These are phyloP conservation scores for Atkinsonella texensis DNA, from an alignment of 2,329 filamentous ascomycete genomes.

Conservation along the genomic window DNA sequence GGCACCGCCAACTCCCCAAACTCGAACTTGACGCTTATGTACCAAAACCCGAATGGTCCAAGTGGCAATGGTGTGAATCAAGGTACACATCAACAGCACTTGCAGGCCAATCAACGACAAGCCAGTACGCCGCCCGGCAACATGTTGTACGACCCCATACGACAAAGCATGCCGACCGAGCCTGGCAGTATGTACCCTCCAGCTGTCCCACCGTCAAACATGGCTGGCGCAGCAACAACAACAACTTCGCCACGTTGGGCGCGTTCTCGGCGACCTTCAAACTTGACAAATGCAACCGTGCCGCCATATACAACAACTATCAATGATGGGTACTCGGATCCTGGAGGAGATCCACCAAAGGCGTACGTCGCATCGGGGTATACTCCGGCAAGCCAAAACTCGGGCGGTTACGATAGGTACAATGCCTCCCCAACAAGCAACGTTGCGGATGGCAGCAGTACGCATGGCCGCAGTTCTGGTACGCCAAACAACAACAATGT, in stretches of 20 bases:
- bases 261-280: constrained; percentile 15
- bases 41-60: constrained; percentile 38
- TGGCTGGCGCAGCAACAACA: constrained; percentile 34
- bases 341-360: constrained; percentile 20
- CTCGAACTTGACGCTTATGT: constrained; percentile 72
- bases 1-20: constrained; percentile 78
- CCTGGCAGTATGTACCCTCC: constrained; percentile 34
- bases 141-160: constrained; percentile 49
- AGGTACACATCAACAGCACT: constrained; percentile 5
- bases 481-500: constrained; percentile 5
- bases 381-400: constrained; percentile 29
- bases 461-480: background rate
- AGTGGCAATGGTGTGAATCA: constrained; percentile 1
- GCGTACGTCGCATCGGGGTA: constrained; percentile 23
- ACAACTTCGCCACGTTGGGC: constrained; percentile 28
- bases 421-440: constrained; percentile 30
- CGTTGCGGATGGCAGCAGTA: constrained; percentile 20
- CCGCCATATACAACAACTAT: constrained; percentile 15
- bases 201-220: constrained; percentile 35
- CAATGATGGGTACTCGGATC: constrained; percentile 16
- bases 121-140: constrained; percentile 41
- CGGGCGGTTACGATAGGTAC: constrained; percentile 31
- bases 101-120: constrained; percentile 13
- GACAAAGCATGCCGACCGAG: constrained; percentile 39
- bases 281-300: constrained; percentile 10